A percentile compares a stretch with the other conserved stretches of the same genome.
These are phyloP conservation scores for Byssochlamys sp. DNA, from an alignment of 2,329 filamentous ascomycete genomes.

Conservation along the genomic window DNA sequence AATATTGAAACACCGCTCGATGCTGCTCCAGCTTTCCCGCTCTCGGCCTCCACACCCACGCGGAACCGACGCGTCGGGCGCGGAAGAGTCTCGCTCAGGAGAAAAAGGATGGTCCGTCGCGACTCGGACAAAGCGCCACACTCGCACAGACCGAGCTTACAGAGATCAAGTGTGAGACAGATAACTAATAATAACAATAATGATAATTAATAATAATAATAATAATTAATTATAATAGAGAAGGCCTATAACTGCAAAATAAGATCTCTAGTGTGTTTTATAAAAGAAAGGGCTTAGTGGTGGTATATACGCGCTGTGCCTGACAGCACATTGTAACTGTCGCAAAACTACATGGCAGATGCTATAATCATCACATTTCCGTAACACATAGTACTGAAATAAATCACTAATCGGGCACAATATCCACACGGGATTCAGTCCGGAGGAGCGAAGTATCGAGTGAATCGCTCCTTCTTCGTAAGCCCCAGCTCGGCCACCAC, in stretches of 20 bases:
- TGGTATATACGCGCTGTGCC: not conserved
- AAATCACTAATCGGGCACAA: not conserved
- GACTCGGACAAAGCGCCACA: not conserved
- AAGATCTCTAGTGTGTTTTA: no score
- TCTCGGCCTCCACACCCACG: not conserved
- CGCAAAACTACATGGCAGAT: not conserved
- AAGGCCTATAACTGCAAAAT: no score
- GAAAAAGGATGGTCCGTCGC: no score
- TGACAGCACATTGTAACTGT: not conserved
- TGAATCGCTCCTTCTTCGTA: conserved; percentile 33
- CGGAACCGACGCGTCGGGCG: not conserved
- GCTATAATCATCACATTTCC: not conserved
- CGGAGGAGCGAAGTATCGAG: conserved; percentile 31
- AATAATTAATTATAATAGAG: no score
- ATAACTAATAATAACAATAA: no score
- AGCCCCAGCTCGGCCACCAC: conserved; percentile 60
- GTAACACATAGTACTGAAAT: not conserved
- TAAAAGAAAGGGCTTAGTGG: no score
- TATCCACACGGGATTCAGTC: conserved; percentile 14
- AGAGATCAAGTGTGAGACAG: not conserved
- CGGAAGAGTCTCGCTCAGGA: no score
- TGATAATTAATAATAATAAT: no score
- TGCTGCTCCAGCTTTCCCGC: not conserved
- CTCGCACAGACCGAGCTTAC: not conserved
- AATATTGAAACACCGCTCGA: not conserved